Conservation (phyloP, 805 yeast genomes). For the Yamadazyma takamatsuzukensis region DNA sequence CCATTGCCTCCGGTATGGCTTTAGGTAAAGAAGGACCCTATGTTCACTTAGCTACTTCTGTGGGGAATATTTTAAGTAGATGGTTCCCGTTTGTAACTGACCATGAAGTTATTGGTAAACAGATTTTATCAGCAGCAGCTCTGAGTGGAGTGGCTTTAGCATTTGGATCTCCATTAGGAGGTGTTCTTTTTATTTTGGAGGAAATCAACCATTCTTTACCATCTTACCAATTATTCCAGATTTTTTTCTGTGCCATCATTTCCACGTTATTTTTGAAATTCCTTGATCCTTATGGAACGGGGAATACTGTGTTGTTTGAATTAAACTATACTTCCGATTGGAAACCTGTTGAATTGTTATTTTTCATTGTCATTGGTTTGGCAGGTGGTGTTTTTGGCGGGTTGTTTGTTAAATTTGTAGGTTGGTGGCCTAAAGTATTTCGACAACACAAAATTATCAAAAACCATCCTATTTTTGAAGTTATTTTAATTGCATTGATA, state of each 20-base stretch:
- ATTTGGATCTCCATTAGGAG: slow-evolving; percentile 59
- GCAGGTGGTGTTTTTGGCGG: slow-evolving; percentile 57
- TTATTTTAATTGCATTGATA: slow-evolving; percentile 37
- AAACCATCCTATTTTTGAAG: slow-evolving; percentile 42
- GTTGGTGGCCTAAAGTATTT: slow-evolving; percentile 44
- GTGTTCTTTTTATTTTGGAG: slow-evolving; percentile 53
- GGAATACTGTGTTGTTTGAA: slow-evolving; percentile 54
- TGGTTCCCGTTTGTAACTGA: slow-evolving; percentile 41
- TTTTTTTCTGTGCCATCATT: slow-evolving; percentile 53
- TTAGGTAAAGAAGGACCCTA: slow-evolving; percentile 63
- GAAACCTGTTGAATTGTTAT: slow-evolving; percentile 45
- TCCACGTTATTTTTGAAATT: slow-evolving; percentile 51
- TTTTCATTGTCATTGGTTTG: slow-evolving; percentile 46
- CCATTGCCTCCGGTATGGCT: slow-evolving; percentile 55
- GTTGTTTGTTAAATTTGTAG: slow-evolving; percentile 41
- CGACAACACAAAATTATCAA: slow-evolving; percentile 29
- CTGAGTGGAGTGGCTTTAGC: slow-evolving; percentile 60
- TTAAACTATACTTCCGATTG: slow-evolving; percentile 49
- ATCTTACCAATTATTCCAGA: slow-evolving; percentile 50
- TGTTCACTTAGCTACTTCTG: slow-evolving; percentile 57
- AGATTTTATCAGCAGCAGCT: slow-evolving; percentile 53
- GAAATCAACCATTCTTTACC: slow-evolving; percentile 56
- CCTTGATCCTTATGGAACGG: slow-evolving; percentile 57
- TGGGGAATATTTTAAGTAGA: slow-evolving; percentile 52
- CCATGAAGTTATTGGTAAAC: slow-evolving; percentile 50